Conservation (phyloP, 2,329 filamentous ascomycete species). For the Cladosporium sp. region DNA sequence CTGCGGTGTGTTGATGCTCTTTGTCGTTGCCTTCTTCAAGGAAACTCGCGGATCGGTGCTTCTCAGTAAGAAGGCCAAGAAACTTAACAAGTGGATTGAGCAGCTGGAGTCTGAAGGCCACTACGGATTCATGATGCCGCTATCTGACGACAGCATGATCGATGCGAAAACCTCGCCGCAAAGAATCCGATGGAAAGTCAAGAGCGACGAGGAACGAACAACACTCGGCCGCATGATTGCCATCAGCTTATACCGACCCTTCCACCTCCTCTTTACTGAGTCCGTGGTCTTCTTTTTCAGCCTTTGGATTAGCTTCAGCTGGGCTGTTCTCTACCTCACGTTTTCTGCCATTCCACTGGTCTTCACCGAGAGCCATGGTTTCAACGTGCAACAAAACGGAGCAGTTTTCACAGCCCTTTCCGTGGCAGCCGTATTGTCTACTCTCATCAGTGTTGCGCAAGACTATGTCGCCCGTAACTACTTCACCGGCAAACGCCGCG, state of each 20-base stretch:
- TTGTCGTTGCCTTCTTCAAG: slow-evolving; percentile 66
- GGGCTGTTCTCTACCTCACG: slow-evolving; percentile 82
- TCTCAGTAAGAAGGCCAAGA: slow-evolving; percentile 66
- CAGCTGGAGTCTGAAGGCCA: slow-evolving; percentile 62
- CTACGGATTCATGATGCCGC: slow-evolving; percentile 48
- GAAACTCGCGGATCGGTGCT: slow-evolving; percentile 81
- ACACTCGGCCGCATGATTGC: slow-evolving; percentile 65
- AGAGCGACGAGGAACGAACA: slow-evolving; percentile 69
- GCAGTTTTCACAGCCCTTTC: slow-evolving; percentile 71
- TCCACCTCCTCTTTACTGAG: slow-evolving; percentile 70
- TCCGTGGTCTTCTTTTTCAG: slow-evolving; percentile 82
- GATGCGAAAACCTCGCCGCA: slow-evolving; percentile 14
- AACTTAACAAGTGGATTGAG: slow-evolving; percentile 75
- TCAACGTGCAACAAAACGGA: slow-evolving; percentile 62
- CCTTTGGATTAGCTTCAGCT: slow-evolving; percentile 83
- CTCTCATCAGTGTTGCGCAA: slow-evolving; percentile 57
- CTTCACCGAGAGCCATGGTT: slow-evolving; percentile 63
- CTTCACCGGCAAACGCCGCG: slow-evolving; percentile 29
- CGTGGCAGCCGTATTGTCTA: slow-evolving; percentile 61
- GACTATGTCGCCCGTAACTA: slow-evolving; percentile 19
- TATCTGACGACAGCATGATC: slow-evolving; percentile 25
- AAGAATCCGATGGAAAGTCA: slow-evolving; percentile 69
- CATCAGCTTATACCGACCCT: slow-evolving; percentile 71
- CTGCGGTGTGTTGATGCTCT: slow-evolving; percentile 57
- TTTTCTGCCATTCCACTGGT: slow-evolving; percentile 77